These are phyloP conservation scores for Ceratobasidium sp. DNA, from an alignment of 1,284 basidiomycete genomes.

Conservation along the genomic window DNA sequence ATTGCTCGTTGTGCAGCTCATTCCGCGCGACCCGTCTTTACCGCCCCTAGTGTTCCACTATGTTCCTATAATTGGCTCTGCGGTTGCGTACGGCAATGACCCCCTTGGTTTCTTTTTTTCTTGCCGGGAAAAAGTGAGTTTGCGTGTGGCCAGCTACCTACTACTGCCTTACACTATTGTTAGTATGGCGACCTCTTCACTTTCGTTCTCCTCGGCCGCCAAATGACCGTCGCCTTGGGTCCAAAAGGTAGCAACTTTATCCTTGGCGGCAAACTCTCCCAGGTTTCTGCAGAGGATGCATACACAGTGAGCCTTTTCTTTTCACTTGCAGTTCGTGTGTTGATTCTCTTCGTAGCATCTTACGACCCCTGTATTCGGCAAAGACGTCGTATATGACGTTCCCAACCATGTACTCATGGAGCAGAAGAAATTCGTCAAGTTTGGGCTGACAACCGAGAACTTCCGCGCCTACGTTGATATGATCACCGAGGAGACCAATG, in stretches of 20 bases:
- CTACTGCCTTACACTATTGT: not conserved
- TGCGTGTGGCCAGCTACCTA: not conserved
- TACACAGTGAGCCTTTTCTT: conserved; percentile 75
- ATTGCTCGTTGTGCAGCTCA: conserved; percentile 58
- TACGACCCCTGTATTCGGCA: conserved; percentile 94
- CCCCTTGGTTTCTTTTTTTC: conserved; percentile 82
- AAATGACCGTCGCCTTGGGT: conserved; percentile 92
- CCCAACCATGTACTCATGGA: conserved; percentile 99
- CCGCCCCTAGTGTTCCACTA: conserved; percentile 86
- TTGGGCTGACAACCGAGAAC: conserved; percentile 93
- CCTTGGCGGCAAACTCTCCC: conserved; percentile 91
- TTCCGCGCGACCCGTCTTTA: conserved; percentile 68
- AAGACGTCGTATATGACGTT: conserved; percentile 97
- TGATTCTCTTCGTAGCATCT: conserved; percentile 70
- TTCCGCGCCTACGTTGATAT: conserved; percentile 92
- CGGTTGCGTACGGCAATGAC: conserved; percentile 82
- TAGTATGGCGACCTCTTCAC: conserved; percentile 89
- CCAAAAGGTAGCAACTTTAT: conserved; percentile 95
- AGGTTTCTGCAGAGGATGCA: conserved; percentile 96
- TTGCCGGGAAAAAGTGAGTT: conserved; percentile 83
- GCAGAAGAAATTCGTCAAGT: conserved; percentile 98
- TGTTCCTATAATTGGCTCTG: conserved; percentile 82
- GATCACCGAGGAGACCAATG: conserved; percentile 86
- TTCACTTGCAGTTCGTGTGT: not conserved
- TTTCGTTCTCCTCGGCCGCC: conserved; percentile 89